phyloP scores from a whole-genome alignment of 495 filamentous ascomycete genomes.

The Hypomontagnella submonticulosa region DNA sequence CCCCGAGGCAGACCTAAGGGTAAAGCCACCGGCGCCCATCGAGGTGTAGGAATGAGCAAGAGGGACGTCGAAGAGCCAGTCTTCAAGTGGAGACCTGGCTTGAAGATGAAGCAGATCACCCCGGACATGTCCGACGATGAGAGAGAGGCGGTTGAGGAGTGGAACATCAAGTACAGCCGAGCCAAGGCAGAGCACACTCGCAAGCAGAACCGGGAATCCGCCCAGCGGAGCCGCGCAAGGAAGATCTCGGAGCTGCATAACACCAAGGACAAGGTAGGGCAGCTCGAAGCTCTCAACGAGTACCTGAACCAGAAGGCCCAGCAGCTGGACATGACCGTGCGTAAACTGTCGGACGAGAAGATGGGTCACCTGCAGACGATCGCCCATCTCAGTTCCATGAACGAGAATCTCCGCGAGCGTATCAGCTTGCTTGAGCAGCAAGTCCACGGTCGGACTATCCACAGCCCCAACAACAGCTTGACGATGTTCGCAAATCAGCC shows the following conservation, averaged over 20 bases:
- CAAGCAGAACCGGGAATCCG: constrained; percentile 21
- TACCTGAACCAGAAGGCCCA: neutral
- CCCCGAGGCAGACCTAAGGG: neutral
- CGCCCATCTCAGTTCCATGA: neutral
- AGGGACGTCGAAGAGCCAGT: no score
- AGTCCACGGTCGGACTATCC: neutral
- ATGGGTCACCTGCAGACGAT: neutral
- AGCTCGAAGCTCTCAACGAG: neutral
- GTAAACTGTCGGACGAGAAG: neutral
- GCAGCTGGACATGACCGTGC: neutral
- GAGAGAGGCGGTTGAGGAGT: neutral
- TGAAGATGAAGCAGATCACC: constrained; percentile 21
- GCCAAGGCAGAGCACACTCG: constrained; percentile 16
- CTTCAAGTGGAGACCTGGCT: constrained; percentile 4
- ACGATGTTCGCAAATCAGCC: neutral
- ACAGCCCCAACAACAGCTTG: neutral
- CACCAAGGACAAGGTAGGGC: neutral
- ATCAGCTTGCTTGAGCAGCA: neutral
- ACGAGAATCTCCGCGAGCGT: neutral
- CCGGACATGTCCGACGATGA: constrained; percentile 21
- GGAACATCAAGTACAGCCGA: neutral
- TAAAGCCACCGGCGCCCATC: neutral
- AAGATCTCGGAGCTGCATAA: constrained; percentile 8
- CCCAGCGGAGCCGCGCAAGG: constrained; percentile 12
- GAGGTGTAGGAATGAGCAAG: neutral